Evolutionary conservation across 768 basidiomycete genomes (phyloP), one percentile per base, ranked within the genome.

Genomic region (Astraeus odoratus): DNA sequence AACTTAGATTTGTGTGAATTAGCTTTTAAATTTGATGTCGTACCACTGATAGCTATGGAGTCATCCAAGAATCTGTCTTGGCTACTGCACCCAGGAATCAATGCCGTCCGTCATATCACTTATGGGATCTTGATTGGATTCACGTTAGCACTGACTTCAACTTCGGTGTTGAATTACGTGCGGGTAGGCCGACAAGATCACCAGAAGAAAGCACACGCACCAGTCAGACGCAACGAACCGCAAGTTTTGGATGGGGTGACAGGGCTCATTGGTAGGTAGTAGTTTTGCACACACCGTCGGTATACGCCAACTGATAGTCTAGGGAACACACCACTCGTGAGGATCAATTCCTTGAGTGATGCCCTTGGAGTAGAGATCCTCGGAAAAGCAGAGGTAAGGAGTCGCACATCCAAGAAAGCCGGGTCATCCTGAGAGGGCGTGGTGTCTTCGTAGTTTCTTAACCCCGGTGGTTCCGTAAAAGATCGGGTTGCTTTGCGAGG

Each of bases 391-490:
- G 94, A 97, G 74, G 93, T 89, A 46, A 38, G 69, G 39, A 16
- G n/a, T 12, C 1, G 7, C 9, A 2, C 24, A 29, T 13, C n/a
- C n/a, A 19, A 35, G 34, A 8, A 5, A 20, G 13, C 12, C 19
- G 2, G 15, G 10, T 22, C 33, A 16, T 35, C 20, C 25, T 23
- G 36, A 48, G 38, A 29, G 10, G 24, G 27, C 22, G 9, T 5
- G 6, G 12, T 22, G 33, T 6, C 12, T 6, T 16, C 42, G 8
- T 54, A 98, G 91, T 99, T 84, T 59, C 61, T 98, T 48, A 99
- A 99, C 64, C 95, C 96, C 1, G 95, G 95, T 20, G 96, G 96
- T 31, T 97, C 94, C 43, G 87, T 97, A 40, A 99, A 99, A 63
- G 96, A 99, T 63, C 80, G 96, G 24, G 95, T 98, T n/a, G 95